Percentiles rank a stretch among this genome's conserved stretches.
Evolutionary conservation across 129 eudicot genomes (phyloP).

Genomic region (Flaveria brownii): DNA sequence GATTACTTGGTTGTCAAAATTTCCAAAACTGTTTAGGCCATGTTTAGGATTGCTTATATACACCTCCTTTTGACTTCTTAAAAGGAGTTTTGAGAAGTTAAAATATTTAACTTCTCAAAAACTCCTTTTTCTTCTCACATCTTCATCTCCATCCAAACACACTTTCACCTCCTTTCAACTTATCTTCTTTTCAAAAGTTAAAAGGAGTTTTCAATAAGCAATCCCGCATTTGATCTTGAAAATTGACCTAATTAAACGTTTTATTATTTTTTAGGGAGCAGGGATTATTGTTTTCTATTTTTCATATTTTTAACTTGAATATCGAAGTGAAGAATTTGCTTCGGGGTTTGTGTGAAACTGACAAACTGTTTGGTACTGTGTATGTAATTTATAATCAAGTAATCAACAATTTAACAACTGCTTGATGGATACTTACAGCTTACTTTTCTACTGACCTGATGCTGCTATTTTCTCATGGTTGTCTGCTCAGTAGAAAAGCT

Average conservation of each 20-base stretch:
- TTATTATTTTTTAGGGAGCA: background rate
- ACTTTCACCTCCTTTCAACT: too few species aligned
- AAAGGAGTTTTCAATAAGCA: too few species aligned
- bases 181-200: too few species aligned
- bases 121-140: too few species aligned
- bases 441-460: conserved; percentile 19
- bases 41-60: too few species aligned
- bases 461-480: conserved; percentile 16
- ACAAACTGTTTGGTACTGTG: conserved; percentile 10
- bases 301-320: background rate
- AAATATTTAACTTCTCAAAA: too few species aligned
- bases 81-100: too few species aligned
- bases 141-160: too few species aligned
- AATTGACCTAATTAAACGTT: conserved; percentile 23
- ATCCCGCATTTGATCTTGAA: background rate
- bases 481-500: conserved; percentile 25
- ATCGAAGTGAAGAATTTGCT: background rate
- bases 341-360: conserved; percentile 16
- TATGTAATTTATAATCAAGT: conserved; percentile 18
- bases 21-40: conserved; percentile 7
- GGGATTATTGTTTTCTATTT: background rate
- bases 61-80: too few species aligned
- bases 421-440: conserved; percentile 22
- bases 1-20: conserved; percentile 2
- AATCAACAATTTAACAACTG: conserved; percentile 5